These are phyloP conservation scores for Cystofilobasidium bisporidii DNA, from an alignment of 768 basidiomycete species.

Conservation along the genomic window DNA sequence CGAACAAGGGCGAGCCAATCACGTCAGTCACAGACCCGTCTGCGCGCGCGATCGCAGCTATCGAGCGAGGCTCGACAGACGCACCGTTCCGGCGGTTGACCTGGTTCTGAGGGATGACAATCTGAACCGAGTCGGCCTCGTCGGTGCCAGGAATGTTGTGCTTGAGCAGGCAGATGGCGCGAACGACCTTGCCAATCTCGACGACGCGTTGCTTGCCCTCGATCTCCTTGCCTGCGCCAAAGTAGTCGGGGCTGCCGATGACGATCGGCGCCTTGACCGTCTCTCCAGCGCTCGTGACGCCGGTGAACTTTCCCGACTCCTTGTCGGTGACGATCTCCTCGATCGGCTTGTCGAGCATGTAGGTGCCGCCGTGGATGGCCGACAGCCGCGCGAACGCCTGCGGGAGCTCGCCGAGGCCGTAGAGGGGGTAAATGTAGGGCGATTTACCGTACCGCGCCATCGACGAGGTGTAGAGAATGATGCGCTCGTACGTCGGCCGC, in stretches of 20 bases:
- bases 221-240: constrained; percentile 56
- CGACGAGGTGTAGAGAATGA: constrained; percentile 92
- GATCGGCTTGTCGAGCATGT: constrained; percentile 96
- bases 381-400: constrained; percentile 96
- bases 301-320: constrained; percentile 73
- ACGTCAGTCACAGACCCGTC: too few species aligned
- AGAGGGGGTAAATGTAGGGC: constrained; percentile 97
- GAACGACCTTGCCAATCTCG: constrained; percentile 86
- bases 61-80: constrained; percentile 33
- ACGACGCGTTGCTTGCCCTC: constrained; percentile 74
- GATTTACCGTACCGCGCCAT: constrained; percentile 99
- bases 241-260: constrained; percentile 96
- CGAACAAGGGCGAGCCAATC: too few species aligned
- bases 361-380: constrained; percentile 97
- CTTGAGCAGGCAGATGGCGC: constrained; percentile 95
- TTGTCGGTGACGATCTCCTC: constrained; percentile 78
- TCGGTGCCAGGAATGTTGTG: constrained; percentile 98
- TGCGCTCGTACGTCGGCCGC: constrained; percentile 81
- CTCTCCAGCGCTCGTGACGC: constrained; percentile 79
- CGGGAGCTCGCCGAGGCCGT: constrained; percentile 96
- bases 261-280: constrained; percentile 95
- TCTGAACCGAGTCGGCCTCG: constrained; percentile 86
- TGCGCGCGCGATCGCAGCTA: too few species aligned
- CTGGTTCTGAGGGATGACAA: constrained; percentile 98
- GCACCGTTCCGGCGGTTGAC: constrained; percentile 81